A percentile compares a stretch with the other conserved stretches of the same genome.
Conservation (phyloP, 2,329 filamentous ascomycete species). For the Apiospora koreana region DNA sequence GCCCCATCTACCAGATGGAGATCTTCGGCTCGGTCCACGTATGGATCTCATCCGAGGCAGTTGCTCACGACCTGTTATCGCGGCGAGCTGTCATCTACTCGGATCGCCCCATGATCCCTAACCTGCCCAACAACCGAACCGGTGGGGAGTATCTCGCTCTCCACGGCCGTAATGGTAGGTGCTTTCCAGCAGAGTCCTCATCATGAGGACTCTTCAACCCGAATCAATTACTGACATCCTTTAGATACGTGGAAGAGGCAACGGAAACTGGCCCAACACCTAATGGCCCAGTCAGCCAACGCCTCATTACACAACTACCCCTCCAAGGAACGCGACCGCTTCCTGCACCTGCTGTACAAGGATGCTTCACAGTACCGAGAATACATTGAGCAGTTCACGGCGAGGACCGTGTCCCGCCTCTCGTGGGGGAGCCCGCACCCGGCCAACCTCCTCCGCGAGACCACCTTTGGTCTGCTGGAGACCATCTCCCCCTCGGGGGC, state of each 20-base stretch:
- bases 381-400: constrained; percentile 49
- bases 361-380: constrained; percentile 45
- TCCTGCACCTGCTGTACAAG: constrained; percentile 42
- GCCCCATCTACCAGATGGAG: constrained; percentile 47
- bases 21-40: constrained; percentile 48
- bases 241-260: constrained; percentile 51
- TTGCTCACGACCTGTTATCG: constrained; percentile 47
- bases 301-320: constrained; percentile 43
- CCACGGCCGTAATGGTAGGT: constrained; percentile 42
- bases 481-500: constrained; percentile 48
- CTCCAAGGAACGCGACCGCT: constrained; percentile 44
- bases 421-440: constrained; percentile 46
- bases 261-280: constrained; percentile 44
- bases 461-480: constrained; percentile 46
- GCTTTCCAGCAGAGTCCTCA: not conserved
- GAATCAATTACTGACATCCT: not conserved
- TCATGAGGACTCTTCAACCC: constrained; percentile 4
- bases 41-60: constrained; percentile 47
- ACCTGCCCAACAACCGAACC: constrained; percentile 48
- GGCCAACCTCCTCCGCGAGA: constrained; percentile 41
- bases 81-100: constrained; percentile 45
- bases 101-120: constrained; percentile 48
- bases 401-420: constrained; percentile 45
- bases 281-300: constrained; percentile 42
- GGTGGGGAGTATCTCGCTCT: constrained; percentile 49